Evolutionary conservation across 306 rosid genomes (phyloP), one percentile per base, ranked within the genome.

Genomic region (Sicyos edulis): DNA sequence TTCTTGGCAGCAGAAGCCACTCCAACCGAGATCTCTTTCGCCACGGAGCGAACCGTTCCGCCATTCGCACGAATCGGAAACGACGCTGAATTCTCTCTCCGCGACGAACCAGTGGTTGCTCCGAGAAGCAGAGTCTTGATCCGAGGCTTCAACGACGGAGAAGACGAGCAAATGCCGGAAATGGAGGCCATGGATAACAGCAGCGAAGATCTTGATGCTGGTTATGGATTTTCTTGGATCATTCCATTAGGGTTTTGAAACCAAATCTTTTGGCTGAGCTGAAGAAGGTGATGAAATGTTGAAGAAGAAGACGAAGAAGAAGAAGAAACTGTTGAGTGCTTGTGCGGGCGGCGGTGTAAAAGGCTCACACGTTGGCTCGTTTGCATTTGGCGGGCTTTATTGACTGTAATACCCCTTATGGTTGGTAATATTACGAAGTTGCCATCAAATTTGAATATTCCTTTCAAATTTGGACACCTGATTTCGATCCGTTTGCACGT

Each of bases 141-240:
- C 44, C 75, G 82, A 79, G 78, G 80, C 45, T 83, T 85, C 80
- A 87, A 81, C 24, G 92, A 16, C 0, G 89, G 83, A 19, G 89
- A 88, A 44, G 96, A 89, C 0, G 93, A 84, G 54, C 73, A 88
- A 76, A 91, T 86, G 81, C 88, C 82, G 1, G 97, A 91, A 55
- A 93, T 80, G 12, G 99, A 87, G 40, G 99, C 89, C 99, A 93
- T 92, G 52, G 70, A 57, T 1, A 14, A 10, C 21, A 1, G 60
- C 0, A 16, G 37, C 67, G 77, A 49, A 51, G 75, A 74, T 74
- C 42, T n/a, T 75, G 45, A 77, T 51, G 9, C 2, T 19, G 52
- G 15, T 22, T 29, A 4, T 4, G 37, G 37, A 32, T 3, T 32
- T 32, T 3, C 5, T 64, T 57, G 13, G 47, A 34, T 68, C 52